A percentile compares a stretch with the other conserved stretches of the same genome.
Conservation (phyloP, 2,329 filamentous ascomycete species). For the Phyllosticta capitalensis region DNA sequence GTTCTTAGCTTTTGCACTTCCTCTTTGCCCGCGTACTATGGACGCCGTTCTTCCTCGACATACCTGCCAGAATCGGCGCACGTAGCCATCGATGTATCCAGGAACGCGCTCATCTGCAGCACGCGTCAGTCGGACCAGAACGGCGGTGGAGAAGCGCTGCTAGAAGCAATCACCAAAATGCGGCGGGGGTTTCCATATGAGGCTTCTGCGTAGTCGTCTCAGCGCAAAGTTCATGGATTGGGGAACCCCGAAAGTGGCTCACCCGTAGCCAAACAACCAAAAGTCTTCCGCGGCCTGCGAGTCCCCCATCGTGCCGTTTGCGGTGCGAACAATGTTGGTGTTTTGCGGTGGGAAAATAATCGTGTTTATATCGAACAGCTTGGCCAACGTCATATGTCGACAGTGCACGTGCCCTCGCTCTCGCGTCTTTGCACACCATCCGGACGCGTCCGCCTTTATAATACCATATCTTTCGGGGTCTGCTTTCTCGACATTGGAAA, state of each 20-base stretch:
- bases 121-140: neutral
- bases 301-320: constrained; percentile 1
- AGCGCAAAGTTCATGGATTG: too few species aligned
- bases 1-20: neutral
- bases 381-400: neutral
- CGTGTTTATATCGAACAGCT: neutral
- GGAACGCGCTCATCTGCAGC: constrained; percentile 69
- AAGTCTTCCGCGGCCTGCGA: constrained; percentile 49
- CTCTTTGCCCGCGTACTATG: neutral
- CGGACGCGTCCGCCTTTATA: too few species aligned
- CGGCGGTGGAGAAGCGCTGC: neutral
- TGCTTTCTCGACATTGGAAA: too few species aligned
- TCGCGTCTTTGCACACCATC: too few species aligned
- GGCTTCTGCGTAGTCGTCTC: constrained; percentile 51
- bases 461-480: too few species aligned
- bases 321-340: neutral
- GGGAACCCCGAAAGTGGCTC: too few species aligned
- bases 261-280: constrained; percentile 98
- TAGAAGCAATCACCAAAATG: constrained; percentile 62
- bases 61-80: constrained; percentile 97
- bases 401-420: too few species aligned
- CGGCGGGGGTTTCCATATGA: constrained; percentile 98
- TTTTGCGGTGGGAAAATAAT: neutral
- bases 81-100: constrained; percentile 87
- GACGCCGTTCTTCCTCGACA: constrained; percentile 22